Evolutionary conservation across 768 basidiomycete genomes (phyloP).

Genomic region (Psilocybe cyanescens): DNA sequence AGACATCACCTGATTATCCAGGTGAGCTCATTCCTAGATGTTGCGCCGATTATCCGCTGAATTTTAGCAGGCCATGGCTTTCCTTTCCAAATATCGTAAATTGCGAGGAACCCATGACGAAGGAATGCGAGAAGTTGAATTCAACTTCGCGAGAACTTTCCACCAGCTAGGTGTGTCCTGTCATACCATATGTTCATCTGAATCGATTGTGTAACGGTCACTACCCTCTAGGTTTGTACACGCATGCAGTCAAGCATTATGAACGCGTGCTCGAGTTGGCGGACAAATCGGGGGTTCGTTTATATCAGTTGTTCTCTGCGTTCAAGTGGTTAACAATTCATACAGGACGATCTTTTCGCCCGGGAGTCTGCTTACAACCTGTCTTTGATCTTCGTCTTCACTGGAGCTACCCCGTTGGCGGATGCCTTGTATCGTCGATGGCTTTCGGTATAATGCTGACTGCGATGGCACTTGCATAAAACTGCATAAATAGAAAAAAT

Average conservation of each 20-base stretch:
- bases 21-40: slow-evolving; percentile 24
- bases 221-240: slow-evolving; percentile 63
- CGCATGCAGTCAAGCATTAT: slow-evolving; percentile 86
- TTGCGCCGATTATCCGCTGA: neutral
- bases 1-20: slow-evolving; percentile 87
- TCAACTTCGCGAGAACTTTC: slow-evolving; percentile 90
- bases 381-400: slow-evolving; percentile 78
- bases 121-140: slow-evolving; percentile 80
- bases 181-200: neutral
- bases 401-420: slow-evolving; percentile 74
- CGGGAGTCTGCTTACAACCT: slow-evolving; percentile 89
- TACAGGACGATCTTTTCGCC: slow-evolving; percentile 54
- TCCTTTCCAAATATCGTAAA: slow-evolving; percentile 80
- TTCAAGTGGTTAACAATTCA: neutral
- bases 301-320: slow-evolving; percentile 2
- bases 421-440: slow-evolving; percentile 74
- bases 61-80: slow-evolving; percentile 70
- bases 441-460: slow-evolving; percentile 69
- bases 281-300: slow-evolving; percentile 44
- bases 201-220: neutral
- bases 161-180: slow-evolving; percentile 80
- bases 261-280: slow-evolving; percentile 71
- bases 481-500: no score
- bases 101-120: slow-evolving; percentile 49
- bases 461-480: neutral